A percentile compares a stretch with the other conserved stretches of the same genome.
These are phyloP conservation scores for Wickerhamiella vanderwaltii DNA, from an alignment of 805 yeast species.

Conservation along the genomic window DNA sequence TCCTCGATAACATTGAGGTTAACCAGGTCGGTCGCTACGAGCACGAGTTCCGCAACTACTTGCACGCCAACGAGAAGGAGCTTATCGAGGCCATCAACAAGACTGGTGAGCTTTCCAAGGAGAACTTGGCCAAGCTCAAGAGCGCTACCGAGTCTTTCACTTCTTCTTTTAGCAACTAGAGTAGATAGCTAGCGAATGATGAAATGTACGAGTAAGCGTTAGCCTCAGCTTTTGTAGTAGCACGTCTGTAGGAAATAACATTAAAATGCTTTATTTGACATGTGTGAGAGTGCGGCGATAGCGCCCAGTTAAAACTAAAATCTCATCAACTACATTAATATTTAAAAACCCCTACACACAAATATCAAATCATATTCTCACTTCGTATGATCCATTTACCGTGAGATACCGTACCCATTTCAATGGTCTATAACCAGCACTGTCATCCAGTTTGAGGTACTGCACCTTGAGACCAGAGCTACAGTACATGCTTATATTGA, in stretches of 20 bases:
- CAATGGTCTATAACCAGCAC: constrained; percentile 51
- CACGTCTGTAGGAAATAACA: too few relatives aligned
- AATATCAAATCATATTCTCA: constrained; percentile 58
- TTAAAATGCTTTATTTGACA: too few relatives aligned
- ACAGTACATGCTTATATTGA: constrained; percentile 61
- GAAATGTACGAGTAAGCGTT: too few relatives aligned
- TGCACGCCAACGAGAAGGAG: constrained; percentile 79
- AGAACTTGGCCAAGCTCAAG: constrained; percentile 75
- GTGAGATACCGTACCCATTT: constrained; percentile 82
- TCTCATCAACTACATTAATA: too few relatives aligned
- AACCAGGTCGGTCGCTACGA: constrained; percentile 85
- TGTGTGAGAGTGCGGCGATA: too few relatives aligned
- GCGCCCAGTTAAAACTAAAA: too few relatives aligned
- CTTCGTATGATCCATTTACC: constrained; percentile 68
- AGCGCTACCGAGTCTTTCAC: constrained; percentile 84
- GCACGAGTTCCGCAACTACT: constrained; percentile 79
- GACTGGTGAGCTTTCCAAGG: constrained; percentile 84
- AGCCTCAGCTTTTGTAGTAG: too few relatives aligned
- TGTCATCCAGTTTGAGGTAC: constrained; percentile 52
- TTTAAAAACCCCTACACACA: too few relatives aligned
- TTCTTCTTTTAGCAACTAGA: constrained; percentile 57
- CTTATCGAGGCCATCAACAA: constrained; percentile 73
- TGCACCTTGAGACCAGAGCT: constrained; percentile 66
- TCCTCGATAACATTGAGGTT: constrained; percentile 75
- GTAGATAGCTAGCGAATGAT: constrained; percentile 9